A percentile compares a stretch with the other conserved stretches of the same genome.
These are phyloP conservation scores for Sporodiniella umbellata DNA, from an alignment of 371 early-diverging fungal genomes.

Conservation along the genomic window DNA sequence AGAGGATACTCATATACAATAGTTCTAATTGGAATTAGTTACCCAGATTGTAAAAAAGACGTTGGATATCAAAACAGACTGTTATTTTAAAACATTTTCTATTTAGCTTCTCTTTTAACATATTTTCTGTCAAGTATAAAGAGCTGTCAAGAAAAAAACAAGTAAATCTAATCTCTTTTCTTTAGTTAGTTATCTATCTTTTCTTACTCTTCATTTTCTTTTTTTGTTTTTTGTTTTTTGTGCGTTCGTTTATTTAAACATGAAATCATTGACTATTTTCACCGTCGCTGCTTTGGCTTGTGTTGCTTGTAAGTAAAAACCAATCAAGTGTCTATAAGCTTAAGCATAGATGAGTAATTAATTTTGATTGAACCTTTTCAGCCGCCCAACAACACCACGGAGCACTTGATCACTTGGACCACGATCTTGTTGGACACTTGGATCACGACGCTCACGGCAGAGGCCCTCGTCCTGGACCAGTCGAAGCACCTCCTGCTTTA, in stretches of 20 bases:
- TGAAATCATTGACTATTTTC: conserved; percentile 24
- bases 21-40: too few relatives aligned
- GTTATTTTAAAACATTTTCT: background rate
- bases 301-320: conserved; percentile 15
- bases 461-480: background rate
- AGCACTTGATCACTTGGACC: background rate
- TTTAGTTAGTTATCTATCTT: background rate
- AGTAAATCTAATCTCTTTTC: too few relatives aligned
- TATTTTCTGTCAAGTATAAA: background rate
- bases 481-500: too few relatives aligned
- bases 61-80: background rate
- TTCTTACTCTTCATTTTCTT: background rate
- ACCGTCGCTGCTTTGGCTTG: conserved; percentile 21
- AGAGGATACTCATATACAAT: too few relatives aligned
- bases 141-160: background rate
- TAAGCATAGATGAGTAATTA: background rate
- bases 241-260: background rate
- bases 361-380: background rate
- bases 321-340: background rate
- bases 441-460: background rate
- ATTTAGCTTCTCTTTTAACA: background rate
- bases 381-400: background rate
- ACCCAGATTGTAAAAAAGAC: conserved; percentile 6
- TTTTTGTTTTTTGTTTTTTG: background rate
- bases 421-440: background rate